A percentile compares a stretch with the other conserved stretches of the same genome.
These are phyloP conservation scores for Ormosia emarginata DNA, from an alignment of 306 rosid species.

Conservation along the genomic window DNA sequence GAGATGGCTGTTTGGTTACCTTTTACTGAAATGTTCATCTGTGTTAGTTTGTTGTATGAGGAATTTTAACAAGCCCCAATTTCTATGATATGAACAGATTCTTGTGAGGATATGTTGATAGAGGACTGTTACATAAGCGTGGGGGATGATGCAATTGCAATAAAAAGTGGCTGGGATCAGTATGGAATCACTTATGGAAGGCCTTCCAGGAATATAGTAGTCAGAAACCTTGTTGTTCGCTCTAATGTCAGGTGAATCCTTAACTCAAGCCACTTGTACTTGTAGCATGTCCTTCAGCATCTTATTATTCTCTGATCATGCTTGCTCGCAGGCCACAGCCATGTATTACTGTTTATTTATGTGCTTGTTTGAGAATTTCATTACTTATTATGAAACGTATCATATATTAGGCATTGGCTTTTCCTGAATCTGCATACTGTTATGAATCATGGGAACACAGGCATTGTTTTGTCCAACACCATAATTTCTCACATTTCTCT, in stretches of 20 bases:
- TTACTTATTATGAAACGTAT: neutral
- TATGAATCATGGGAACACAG: neutral
- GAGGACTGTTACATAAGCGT: slow-evolving; percentile 92
- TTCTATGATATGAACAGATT: slow-evolving; percentile 54
- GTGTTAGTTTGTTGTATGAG: neutral
- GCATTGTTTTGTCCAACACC: neutral
- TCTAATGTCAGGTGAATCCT: slow-evolving; percentile 84
- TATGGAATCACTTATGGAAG: slow-evolving; percentile 78
- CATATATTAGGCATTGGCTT: neutral
- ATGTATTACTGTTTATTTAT: neutral
- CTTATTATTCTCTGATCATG: neutral
- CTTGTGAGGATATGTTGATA: slow-evolving; percentile 91
- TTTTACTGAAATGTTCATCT: neutral
- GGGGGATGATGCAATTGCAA: slow-evolving; percentile 92
- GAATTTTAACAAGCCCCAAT: slow-evolving; percentile 1
- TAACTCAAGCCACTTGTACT: neutral
- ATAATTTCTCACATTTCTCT: neutral
- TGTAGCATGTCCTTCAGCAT: neutral
- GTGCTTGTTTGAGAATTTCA: neutral
- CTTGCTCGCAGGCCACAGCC: neutral
- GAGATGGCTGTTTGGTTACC: neutral
- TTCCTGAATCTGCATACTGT: neutral
- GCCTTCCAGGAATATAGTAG: slow-evolving; percentile 72
- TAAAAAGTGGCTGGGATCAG: slow-evolving; percentile 99
- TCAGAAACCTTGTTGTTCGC: slow-evolving; percentile 83